Base-by-base conservation (phyloP, 352 stramenopile genomes). In the Pythium phragmitis region DNA sequence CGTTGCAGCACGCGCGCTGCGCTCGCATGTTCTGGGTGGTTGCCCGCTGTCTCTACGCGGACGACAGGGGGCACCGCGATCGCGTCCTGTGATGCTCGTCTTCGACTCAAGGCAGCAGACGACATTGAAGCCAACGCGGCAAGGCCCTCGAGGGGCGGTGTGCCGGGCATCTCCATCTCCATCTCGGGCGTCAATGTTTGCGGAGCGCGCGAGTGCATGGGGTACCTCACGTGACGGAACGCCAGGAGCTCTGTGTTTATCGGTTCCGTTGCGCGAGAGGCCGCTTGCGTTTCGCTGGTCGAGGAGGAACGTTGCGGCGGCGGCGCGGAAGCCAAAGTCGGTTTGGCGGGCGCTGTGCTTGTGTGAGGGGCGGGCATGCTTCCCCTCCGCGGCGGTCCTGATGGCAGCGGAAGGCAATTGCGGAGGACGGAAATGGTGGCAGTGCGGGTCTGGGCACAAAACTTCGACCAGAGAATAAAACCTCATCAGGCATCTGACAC, bases 101-200 rank as follows among this genome's bases (percentile, higher is more conserved):
- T 19, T 30, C 33, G 61, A 26, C 33, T 37, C 21, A 21, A 37
- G 3, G 39, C 23, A 33, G 30, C 23, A 30, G 43, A 36, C n/a
- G 49, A 41, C 19, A n/a, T 50, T n/a, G 19, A 16, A 12, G n/a
- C 39, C 6, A 53, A 7, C 8, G 36, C 28, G 2, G 28, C 54
- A 13, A 73, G 56, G 2, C 46, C 57, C 14, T 70, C 58, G 2
- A 75, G 63, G 23, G 84, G 84, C 46, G 84, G 84, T n/a, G 84
- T 92, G 23, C 80, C 80, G 0, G 84, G 84, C 70, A 92, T 80
- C 8, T 82, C 67, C 23, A 68, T 30, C 8, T 63, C 41, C 41
- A 68, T 21, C 8, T 63, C 46, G 11, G 54, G 54, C 13, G 46
- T 60, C 34, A 49, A 65, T 60, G 62, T 6, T 11, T 13, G 30